These are phyloP conservation scores for Aspergillus novofumigatus DNA, from an alignment of 2,329 filamentous ascomycete species.

Conservation along the genomic window DNA sequence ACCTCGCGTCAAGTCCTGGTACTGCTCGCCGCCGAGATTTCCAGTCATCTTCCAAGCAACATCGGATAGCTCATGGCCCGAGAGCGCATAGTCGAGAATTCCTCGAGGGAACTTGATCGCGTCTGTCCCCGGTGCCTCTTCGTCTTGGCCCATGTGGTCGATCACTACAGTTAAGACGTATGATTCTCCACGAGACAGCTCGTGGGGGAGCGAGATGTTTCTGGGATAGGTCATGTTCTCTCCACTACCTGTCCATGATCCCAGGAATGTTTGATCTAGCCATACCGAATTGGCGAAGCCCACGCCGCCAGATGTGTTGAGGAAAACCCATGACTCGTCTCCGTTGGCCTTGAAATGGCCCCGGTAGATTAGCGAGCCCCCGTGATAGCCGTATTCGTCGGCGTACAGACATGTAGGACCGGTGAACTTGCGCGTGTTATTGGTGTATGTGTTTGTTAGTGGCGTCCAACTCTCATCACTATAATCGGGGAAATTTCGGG, in stretches of 20 bases:
- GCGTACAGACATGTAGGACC: constrained; percentile 66
- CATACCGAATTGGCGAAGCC: constrained; percentile 66
- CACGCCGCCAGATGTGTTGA: constrained; percentile 62
- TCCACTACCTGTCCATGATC: constrained; percentile 60
- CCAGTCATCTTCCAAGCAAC: constrained; percentile 56
- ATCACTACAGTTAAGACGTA: constrained; percentile 67
- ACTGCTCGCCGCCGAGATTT: constrained; percentile 55
- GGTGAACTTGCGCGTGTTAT: constrained; percentile 52
- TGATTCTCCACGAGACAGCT: constrained; percentile 34
- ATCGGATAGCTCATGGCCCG: constrained; percentile 31
- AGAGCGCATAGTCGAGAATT: constrained; percentile 45
- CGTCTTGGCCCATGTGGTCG: constrained; percentile 69
- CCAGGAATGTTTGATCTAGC: constrained; percentile 60
- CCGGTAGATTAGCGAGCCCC: constrained; percentile 65
- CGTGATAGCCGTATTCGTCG: constrained; percentile 72
- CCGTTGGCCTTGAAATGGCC: constrained; percentile 65
- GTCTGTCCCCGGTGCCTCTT: constrained; percentile 58
- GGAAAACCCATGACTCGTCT: constrained; percentile 52
- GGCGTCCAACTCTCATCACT: constrained; percentile 65
- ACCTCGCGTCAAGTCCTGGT: constrained; percentile 48
- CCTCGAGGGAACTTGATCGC: constrained; percentile 57
- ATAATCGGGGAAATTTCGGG: constrained; percentile 64
- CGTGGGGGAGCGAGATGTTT: constrained; percentile 9
- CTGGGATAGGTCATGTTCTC: constrained; percentile 45
- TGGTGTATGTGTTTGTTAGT: constrained; percentile 54